Percentiles rank a stretch among this genome's conserved stretches.
These are phyloP conservation scores for Cocos nucifera DNA, from an alignment of 176 grass and related monocot genomes.

Conservation along the genomic window DNA sequence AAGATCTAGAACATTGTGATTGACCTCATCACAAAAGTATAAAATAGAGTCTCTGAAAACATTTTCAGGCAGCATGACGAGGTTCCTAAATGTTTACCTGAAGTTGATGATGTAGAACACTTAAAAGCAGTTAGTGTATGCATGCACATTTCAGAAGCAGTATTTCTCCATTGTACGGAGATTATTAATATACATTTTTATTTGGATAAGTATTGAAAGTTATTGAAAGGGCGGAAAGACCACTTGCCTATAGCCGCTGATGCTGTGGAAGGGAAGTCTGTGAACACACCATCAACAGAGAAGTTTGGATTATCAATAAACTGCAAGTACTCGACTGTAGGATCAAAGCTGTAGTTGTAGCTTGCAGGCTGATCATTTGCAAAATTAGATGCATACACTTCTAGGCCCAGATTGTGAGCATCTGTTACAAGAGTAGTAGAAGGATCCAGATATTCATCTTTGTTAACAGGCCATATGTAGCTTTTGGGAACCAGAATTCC, in stretches of 20 bases:
- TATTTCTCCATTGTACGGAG: too few relatives aligned
- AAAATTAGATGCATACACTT: constrained; percentile 63
- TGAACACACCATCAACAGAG: constrained; percentile 67
- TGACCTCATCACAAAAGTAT: too few relatives aligned
- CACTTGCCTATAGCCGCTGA: constrained; percentile 73
- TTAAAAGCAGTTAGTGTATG: too few relatives aligned
- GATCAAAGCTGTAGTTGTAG: constrained; percentile 92
- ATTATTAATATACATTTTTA: too few relatives aligned
- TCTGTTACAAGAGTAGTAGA: constrained; percentile 66
- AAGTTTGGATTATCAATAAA: constrained; percentile 76
- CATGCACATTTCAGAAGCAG: too few relatives aligned
- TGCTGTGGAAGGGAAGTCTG: constrained; percentile 82
- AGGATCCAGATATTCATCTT: constrained; percentile 46
- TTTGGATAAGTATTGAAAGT: too few relatives aligned
- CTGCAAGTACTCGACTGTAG: constrained; percentile 62
- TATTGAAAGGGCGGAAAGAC: neutral
- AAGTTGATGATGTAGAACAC: too few relatives aligned
- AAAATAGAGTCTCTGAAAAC: too few relatives aligned
- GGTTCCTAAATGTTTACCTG: too few relatives aligned
- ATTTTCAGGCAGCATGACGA: too few relatives aligned
- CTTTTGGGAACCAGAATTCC: constrained; percentile 86
- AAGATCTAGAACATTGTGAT: too few relatives aligned
- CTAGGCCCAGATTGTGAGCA: constrained; percentile 55
- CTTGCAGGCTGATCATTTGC: constrained; percentile 54
- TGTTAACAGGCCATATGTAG: constrained; percentile 70